Evolutionary conservation across 1,284 basidiomycete genomes (phyloP), one percentile per base, ranked within the genome.

Genomic region (Stygiomarasmius scandens): DNA sequence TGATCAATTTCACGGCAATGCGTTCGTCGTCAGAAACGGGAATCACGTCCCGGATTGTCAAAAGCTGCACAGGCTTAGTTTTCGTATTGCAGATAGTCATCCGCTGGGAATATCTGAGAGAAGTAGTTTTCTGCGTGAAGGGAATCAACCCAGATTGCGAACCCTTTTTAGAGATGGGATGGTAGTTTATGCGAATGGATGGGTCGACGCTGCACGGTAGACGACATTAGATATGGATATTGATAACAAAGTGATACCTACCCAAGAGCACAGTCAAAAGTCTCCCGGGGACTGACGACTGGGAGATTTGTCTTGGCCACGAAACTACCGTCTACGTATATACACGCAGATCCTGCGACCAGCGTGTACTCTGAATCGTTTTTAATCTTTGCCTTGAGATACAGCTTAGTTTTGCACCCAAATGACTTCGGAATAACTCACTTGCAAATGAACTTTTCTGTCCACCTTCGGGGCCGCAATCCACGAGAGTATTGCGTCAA

Each of bases 241-340:
- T n/a, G n/a, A n/a, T n/a, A n/a, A n/a, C n/a, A n/a, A n/a, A n/a
- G n/a, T n/a, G n/a, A n/a, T n/a, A n/a, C n/a, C n/a, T n/a, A n/a
- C n/a, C n/a, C n/a, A n/a, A n/a, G n/a, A n/a, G n/a, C n/a, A n/a
- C n/a, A n/a, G n/a, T n/a, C 68, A 43, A 76, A 76, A 29, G 54
- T 68, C 56, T 75, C 74, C 38, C 68, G 60, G 24, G 74, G 74
- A 45, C 69, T 71, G 10, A 74, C 74, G 6, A 57, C 49, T 2
- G 72, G 71, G 10, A 77, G 50, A 9, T 60, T 45, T 1, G 70
- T 66, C n/a, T 64, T 62, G 8, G 75, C 63, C 22, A 75, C 71
- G 58, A 74, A 76, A 47, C 72, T 76, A 41, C 70, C 70, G 52
- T 77, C 74, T 1, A 77, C 71, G 55, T 77, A 78, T 8, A 78